A percentile compares a stretch with the other conserved stretches of the same genome.
These are phyloP conservation scores for Boletus coccyginus DNA, from an alignment of 768 basidiomycete genomes.

Conservation along the genomic window DNA sequence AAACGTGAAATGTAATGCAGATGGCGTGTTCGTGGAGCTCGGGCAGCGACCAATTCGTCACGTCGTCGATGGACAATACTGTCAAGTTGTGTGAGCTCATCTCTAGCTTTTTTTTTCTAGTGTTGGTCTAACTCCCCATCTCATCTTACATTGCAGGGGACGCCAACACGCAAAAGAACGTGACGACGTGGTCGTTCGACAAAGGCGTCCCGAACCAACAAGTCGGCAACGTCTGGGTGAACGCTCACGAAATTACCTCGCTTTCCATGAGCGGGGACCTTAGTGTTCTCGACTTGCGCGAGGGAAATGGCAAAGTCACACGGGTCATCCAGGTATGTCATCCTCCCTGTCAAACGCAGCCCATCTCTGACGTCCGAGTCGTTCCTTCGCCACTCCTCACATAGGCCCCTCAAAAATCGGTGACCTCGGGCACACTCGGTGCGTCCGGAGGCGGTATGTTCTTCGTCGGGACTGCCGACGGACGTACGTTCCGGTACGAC, in stretches of 20 bases:
- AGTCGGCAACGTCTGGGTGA: slow-evolving; percentile 84
- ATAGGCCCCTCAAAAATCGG: slow-evolving; percentile 78
- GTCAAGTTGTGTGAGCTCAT: slow-evolving; percentile 71
- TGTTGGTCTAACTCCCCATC: not conserved
- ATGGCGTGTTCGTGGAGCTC: slow-evolving; percentile 80
- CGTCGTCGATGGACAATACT: slow-evolving; percentile 82
- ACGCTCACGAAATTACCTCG: slow-evolving; percentile 68
- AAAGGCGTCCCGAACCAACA: slow-evolving; percentile 79
- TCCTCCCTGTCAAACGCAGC: not conserved
- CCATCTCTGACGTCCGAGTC: not conserved
- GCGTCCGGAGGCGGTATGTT: slow-evolving; percentile 52
- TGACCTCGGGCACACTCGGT: slow-evolving; percentile 58
- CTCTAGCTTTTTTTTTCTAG: not conserved
- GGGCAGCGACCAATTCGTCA: slow-evolving; percentile 69
- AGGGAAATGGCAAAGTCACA: slow-evolving; percentile 52
- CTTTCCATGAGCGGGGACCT: slow-evolving; percentile 81
- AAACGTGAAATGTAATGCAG: slow-evolving; percentile 31
- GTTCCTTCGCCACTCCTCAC: not conserved
- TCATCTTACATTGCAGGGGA: slow-evolving; percentile 58
- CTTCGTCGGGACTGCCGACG: slow-evolving; percentile 78
- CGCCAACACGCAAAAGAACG: slow-evolving; percentile 63
- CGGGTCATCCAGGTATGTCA: slow-evolving; percentile 56
- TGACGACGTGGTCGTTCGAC: slow-evolving; percentile 70
- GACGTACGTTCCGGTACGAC: slow-evolving; percentile 67
- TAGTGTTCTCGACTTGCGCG: slow-evolving; percentile 76